Conservation (phyloP, 169 alveolate genomes). For the Babesia bigemina region DNA sequence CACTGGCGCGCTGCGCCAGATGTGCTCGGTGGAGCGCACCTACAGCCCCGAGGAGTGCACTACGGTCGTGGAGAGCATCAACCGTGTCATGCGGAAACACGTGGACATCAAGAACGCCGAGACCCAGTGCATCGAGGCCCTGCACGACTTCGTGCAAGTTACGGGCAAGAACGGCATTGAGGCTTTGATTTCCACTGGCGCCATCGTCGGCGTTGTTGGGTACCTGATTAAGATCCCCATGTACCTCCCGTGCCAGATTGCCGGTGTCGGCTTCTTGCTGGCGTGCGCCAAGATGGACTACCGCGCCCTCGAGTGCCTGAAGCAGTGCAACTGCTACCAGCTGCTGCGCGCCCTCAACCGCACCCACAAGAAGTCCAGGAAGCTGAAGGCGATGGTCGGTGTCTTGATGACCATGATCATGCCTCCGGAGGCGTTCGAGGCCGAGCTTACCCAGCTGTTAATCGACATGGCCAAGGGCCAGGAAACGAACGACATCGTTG, state of each 20-base stretch:
- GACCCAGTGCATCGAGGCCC: slow-evolving; percentile 80
- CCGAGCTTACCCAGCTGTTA: slow-evolving; percentile 80
- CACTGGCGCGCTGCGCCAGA: slow-evolving; percentile 73
- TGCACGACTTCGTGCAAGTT: slow-evolving; percentile 73
- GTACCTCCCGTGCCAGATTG: slow-evolving; percentile 84
- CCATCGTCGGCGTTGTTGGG: slow-evolving; percentile 75
- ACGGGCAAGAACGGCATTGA: slow-evolving; percentile 74
- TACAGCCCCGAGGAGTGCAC: slow-evolving; percentile 65
- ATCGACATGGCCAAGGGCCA: slow-evolving; percentile 77
- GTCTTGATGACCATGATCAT: slow-evolving; percentile 85
- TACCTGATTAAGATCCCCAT: slow-evolving; percentile 83
- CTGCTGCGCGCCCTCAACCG: slow-evolving; percentile 72
- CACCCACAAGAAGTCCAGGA: slow-evolving; percentile 83
- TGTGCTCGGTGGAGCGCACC: slow-evolving; percentile 76
- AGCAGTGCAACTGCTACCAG: slow-evolving; percentile 67
- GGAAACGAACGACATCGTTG: slow-evolving; percentile 62
- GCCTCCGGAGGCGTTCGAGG: slow-evolving; percentile 88
- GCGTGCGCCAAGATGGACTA: slow-evolving; percentile 76
- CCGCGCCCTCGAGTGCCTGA: slow-evolving; percentile 71
- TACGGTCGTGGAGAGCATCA: slow-evolving; percentile 76
- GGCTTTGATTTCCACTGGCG: slow-evolving; percentile 76
- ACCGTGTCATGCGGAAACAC: slow-evolving; percentile 82
- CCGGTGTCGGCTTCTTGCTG: slow-evolving; percentile 79
- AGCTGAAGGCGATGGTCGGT: slow-evolving; percentile 83
- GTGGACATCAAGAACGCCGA: slow-evolving; percentile 84